Evolutionary conservation across 495 filamentous ascomycete species (phyloP).

Genomic region (Aspergillus nanangensis): DNA sequence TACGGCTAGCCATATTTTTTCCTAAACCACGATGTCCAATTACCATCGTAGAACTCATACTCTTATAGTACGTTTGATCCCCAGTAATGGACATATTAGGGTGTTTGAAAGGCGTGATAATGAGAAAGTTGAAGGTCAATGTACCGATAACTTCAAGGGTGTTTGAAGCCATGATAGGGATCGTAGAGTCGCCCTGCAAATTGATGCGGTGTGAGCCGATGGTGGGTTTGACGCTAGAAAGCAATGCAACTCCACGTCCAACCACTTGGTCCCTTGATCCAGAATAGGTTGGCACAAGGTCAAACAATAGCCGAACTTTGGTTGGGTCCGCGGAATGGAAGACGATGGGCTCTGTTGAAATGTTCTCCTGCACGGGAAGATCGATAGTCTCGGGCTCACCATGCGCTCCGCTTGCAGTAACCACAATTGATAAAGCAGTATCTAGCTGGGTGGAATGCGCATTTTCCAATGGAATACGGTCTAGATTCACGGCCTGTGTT

Average conservation of each 20-base stretch:
- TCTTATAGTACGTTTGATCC: constrained; percentile 94
- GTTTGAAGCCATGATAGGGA: constrained; percentile 78
- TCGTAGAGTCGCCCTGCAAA: constrained; percentile 86
- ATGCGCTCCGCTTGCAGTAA: constrained; percentile 82
- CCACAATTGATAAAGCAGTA: constrained; percentile 85
- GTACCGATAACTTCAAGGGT: constrained; percentile 88
- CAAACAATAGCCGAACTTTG: constrained; percentile 87
- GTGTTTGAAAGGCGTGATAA: constrained; percentile 92
- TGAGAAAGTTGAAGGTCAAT: constrained; percentile 93
- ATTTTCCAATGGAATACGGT: constrained; percentile 77
- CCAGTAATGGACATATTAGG: constrained; percentile 88
- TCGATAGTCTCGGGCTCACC: constrained; percentile 88
- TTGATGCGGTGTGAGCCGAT: constrained; percentile 79
- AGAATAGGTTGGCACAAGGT: constrained; percentile 95
- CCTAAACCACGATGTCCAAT: constrained; percentile 92
- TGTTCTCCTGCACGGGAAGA: constrained; percentile 88
- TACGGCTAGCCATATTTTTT: constrained; percentile 79
- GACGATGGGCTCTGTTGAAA: constrained; percentile 84
- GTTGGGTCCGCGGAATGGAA: constrained; percentile 74
- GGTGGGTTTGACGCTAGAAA: constrained; percentile 76
- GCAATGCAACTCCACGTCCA: constrained; percentile 85
- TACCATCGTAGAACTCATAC: constrained; percentile 74
- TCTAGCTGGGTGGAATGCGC: constrained; percentile 91
- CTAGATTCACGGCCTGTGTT: constrained; percentile 77
- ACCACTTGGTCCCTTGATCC: constrained; percentile 84